Conservation (phyloP, 164 flowering plant species). For the Vitis riparia region DNA sequence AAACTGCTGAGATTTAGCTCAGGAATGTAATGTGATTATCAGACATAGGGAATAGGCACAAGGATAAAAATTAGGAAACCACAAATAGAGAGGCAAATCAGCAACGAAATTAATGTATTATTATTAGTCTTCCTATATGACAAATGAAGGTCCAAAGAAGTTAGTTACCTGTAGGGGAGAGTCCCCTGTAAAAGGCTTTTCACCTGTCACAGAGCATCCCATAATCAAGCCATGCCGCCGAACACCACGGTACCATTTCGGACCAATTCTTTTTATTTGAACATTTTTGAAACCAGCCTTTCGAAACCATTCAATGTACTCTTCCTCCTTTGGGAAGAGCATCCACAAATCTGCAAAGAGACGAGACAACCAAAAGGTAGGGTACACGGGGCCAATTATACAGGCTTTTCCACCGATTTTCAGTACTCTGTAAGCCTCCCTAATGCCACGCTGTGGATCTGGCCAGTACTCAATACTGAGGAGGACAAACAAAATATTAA, state of each 20-base stretch:
- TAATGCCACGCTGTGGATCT: constrained; percentile 95
- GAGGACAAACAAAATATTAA: constrained; percentile 2
- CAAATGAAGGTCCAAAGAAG: background rate
- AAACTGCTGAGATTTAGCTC: no score
- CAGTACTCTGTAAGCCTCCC: constrained; percentile 93
- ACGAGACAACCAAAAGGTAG: constrained; percentile 87
- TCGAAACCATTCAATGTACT: constrained; percentile 89
- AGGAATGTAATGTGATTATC: no score
- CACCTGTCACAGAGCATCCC: constrained; percentile 97
- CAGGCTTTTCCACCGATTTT: constrained; percentile 94
- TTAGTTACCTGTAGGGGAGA: constrained; percentile 49
- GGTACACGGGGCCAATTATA: constrained; percentile 90
- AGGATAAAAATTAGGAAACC: no score
- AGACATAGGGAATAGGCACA: no score
- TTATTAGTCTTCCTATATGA: no score
- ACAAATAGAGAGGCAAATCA: no score
- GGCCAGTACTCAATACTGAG: constrained; percentile 98
- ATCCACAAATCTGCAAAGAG: constrained; percentile 98
- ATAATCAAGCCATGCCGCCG: constrained; percentile 95
- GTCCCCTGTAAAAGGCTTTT: constrained; percentile 72
- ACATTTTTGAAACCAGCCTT: constrained; percentile 89
- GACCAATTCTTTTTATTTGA: constrained; percentile 89
- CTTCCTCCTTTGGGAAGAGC: constrained; percentile 97
- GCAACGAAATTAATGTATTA: no score
- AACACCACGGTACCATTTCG: constrained; percentile 97